phyloP scores from a whole-genome alignment of 176 grass and related monocot genomes.

The Oryza glaberrima region DNA sequence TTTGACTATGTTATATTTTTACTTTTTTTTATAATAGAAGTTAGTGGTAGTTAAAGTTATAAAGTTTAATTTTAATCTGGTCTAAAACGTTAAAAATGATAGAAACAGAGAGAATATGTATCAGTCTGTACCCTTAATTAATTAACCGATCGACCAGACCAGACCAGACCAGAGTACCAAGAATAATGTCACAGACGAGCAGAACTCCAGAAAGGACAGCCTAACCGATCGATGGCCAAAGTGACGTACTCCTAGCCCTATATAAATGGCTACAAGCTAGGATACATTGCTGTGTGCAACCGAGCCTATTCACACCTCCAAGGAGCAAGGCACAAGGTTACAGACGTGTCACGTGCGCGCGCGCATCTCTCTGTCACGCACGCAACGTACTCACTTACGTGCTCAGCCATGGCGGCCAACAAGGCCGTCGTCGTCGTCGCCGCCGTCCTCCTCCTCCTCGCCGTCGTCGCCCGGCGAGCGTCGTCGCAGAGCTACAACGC shows the following conservation, averaged over 20 bases:
- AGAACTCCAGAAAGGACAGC: not conserved
- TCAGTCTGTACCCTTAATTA: not conserved
- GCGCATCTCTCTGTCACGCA: not conserved
- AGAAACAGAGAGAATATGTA: no score
- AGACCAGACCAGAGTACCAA: not conserved
- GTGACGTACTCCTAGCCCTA: slow-evolving; percentile 11
- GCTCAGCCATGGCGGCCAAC: slow-evolving; percentile 2
- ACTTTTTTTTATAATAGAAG: no score
- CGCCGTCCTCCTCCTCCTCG: slow-evolving; percentile 25
- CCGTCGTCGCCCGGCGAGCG: slow-evolving; percentile 4
- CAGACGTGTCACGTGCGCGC: not conserved
- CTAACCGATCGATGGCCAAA: slow-evolving; percentile 32
- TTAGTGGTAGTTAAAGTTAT: no score
- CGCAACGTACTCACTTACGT: not conserved
- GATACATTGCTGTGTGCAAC: not conserved
- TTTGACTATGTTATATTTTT: no score
- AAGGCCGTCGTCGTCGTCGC: slow-evolving; percentile 22
- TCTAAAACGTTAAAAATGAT: no score
- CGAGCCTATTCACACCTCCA: not conserved
- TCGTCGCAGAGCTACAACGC: slow-evolving; percentile 57
- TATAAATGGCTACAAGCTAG: slow-evolving; percentile 32
- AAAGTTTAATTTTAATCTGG: no score
- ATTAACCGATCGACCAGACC: not conserved
- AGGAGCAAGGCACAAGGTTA: slow-evolving; percentile 11
- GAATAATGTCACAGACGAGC: not conserved